phyloP scores from a whole-genome alignment of 2,329 filamentous ascomycete species.

The Tolypocladium cylindrosporum region DNA sequence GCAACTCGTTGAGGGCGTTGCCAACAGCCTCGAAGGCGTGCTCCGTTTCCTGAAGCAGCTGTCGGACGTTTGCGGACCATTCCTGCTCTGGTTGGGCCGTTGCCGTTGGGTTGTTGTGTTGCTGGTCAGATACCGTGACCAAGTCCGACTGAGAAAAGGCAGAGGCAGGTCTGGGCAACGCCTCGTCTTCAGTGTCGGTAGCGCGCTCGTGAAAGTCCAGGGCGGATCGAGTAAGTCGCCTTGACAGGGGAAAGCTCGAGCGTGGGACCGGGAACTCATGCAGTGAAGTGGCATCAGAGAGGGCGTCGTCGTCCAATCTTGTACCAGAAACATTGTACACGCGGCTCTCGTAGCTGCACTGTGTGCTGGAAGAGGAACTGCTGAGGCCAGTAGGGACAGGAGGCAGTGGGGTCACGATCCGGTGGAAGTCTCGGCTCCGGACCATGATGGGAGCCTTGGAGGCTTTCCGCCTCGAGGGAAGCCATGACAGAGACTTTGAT shows the following conservation, averaged over 20 bases:
- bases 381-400: constrained; percentile 21
- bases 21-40: constrained; percentile 38
- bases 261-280: neutral
- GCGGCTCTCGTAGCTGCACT: neutral
- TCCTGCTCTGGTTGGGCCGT: constrained; percentile 3
- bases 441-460: constrained; percentile 12
- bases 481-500: neutral
- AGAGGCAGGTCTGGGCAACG: neutral
- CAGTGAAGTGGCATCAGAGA: neutral
- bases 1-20: constrained; percentile 27
- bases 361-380: neutral
- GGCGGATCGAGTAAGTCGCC: neutral
- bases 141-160: neutral
- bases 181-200: neutral
- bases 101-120: neutral
- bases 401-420: constrained; percentile 25
- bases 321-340: neutral
- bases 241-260: neutral
- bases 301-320: neutral
- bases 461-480: neutral
- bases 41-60: constrained; percentile 39
- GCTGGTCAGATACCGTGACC: neutral
- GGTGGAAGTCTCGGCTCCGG: constrained; percentile 27
- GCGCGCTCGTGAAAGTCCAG: neutral
- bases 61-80: constrained; percentile 28